These are phyloP conservation scores for Tausonia pullulans DNA, from an alignment of 1,284 basidiomycete species.

Conservation along the genomic window DNA sequence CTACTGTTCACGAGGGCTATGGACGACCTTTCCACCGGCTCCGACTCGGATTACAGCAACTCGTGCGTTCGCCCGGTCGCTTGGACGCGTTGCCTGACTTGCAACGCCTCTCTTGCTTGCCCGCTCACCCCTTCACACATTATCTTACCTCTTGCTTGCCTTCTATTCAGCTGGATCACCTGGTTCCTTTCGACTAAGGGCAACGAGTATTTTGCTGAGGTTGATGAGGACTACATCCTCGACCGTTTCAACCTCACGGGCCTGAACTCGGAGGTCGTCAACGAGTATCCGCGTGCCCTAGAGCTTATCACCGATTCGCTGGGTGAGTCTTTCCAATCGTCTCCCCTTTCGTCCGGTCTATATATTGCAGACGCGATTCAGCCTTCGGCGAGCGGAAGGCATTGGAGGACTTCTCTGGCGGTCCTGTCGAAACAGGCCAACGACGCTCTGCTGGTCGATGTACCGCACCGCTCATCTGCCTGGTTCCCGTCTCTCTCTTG, in stretches of 20 bases:
- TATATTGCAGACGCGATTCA: too few species aligned
- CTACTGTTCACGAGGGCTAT: constrained; percentile 19
- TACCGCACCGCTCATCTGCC: too few species aligned
- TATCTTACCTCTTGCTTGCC: not conserved
- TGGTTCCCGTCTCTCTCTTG: too few species aligned
- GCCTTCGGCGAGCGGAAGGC: too few species aligned
- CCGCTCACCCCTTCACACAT: not conserved
- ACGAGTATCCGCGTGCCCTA: constrained; percentile 85
- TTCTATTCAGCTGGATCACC: constrained; percentile 77
- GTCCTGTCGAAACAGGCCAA: too few species aligned
- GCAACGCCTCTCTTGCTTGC: not conserved
- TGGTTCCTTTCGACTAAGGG: constrained; percentile 85
- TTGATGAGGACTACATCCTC: constrained; percentile 97
- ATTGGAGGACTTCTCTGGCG: too few species aligned
- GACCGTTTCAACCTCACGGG: constrained; percentile 98
- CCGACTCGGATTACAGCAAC: constrained; percentile 37
- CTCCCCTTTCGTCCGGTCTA: not conserved
- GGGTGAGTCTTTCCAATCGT: constrained; percentile 43
- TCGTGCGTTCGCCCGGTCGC: constrained; percentile 23
- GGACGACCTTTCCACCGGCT: constrained; percentile 36
- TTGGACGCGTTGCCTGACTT: not conserved
- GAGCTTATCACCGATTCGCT: constrained; percentile 86
- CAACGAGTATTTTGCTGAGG: constrained; percentile 94
- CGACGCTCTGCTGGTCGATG: too few species aligned
- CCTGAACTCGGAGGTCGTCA: constrained; percentile 80